Evolutionary conservation across 768 basidiomycete species (phyloP).

Genomic region (Collybiopsis confluens): DNA sequence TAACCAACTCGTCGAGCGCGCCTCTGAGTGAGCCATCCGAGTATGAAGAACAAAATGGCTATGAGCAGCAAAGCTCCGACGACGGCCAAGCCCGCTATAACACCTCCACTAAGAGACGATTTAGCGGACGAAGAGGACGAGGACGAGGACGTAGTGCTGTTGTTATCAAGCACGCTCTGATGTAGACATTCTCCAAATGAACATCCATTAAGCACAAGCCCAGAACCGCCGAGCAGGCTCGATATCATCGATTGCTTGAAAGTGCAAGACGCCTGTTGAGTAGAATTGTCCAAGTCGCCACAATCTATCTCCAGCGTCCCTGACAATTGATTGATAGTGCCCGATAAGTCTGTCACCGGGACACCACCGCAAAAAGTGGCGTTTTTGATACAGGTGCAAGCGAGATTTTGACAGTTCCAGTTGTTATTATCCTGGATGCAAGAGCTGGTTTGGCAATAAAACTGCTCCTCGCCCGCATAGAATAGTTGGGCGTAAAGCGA

Average conservation of each 20-base stretch:
- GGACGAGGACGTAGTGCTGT: slow-evolving; percentile 31
- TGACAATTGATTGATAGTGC: slow-evolving; percentile 57
- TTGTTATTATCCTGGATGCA: slow-evolving; percentile 61
- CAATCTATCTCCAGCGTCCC: slow-evolving; percentile 73
- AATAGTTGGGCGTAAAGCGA: slow-evolving; percentile 67
- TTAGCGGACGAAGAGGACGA: slow-evolving; percentile 24
- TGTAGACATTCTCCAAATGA: slow-evolving; percentile 85
- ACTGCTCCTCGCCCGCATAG: slow-evolving; percentile 83
- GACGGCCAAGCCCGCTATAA: slow-evolving; percentile 87
- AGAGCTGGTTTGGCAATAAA: slow-evolving; percentile 70
- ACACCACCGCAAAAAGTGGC: slow-evolving; percentile 74
- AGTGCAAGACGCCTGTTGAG: slow-evolving; percentile 54
- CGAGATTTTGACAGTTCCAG: slow-evolving; percentile 72
- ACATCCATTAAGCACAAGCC: slow-evolving; percentile 72
- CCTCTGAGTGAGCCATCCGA: slow-evolving; percentile 60
- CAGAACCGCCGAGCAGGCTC: slow-evolving; percentile 64
- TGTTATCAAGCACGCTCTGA: slow-evolving; percentile 70
- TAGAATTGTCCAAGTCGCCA: slow-evolving; percentile 36
- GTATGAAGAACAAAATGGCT: slow-evolving; percentile 52
- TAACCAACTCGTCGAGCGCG: slow-evolving; percentile 48
- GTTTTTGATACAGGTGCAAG: slow-evolving; percentile 67
- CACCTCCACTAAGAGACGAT: slow-evolving; percentile 66
- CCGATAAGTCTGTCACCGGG: slow-evolving; percentile 43
- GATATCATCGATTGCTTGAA: slow-evolving; percentile 76
- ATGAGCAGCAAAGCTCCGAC: slow-evolving; percentile 63